phyloP scores from a whole-genome alignment of 163 green algal species.

The Trebouxia gelatinosa region DNA sequence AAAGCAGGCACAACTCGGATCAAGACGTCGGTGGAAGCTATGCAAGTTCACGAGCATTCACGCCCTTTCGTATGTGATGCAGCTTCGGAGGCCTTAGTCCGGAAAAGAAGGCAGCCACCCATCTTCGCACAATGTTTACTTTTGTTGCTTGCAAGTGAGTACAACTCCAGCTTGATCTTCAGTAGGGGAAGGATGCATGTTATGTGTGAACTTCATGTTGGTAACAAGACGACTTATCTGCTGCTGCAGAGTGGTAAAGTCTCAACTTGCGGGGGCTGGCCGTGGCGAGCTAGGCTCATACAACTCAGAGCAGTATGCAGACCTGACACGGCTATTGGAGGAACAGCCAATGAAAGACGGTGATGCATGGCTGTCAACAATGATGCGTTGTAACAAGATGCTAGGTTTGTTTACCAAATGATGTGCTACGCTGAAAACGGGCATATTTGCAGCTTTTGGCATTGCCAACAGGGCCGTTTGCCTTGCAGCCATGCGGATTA shows the following conservation, averaged over 20 bases:
- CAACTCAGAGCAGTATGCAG: conserved; percentile 48
- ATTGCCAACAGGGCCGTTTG: neutral
- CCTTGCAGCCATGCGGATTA: conserved; percentile 57
- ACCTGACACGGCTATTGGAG: conserved; percentile 53
- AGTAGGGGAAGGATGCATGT: conserved; percentile 32
- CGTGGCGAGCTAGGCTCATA: conserved; percentile 62
- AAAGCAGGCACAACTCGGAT: neutral
- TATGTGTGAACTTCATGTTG: neutral
- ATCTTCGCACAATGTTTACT: conserved; percentile 66
- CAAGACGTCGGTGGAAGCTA: neutral
- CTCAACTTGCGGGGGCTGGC: conserved; percentile 67
- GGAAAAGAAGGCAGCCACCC: conserved; percentile 58
- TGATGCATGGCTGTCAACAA: conserved; percentile 60
- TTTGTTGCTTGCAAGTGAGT: conserved; percentile 67
- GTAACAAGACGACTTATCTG: neutral
- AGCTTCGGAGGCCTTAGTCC: conserved; percentile 68
- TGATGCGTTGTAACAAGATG: conserved; percentile 62
- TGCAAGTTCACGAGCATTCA: neutral
- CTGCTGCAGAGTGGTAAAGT: conserved; percentile 56
- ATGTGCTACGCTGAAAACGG: neutral
- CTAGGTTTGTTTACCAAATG: conserved; percentile 46
- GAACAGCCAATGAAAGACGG: conserved; percentile 50
- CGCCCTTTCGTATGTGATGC: neutral
- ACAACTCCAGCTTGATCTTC: conserved; percentile 37
- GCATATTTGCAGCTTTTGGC: neutral